Evolutionary conservation across 2,329 filamentous ascomycete genomes (phyloP).

Genomic region (Didymella exigua): DNA sequence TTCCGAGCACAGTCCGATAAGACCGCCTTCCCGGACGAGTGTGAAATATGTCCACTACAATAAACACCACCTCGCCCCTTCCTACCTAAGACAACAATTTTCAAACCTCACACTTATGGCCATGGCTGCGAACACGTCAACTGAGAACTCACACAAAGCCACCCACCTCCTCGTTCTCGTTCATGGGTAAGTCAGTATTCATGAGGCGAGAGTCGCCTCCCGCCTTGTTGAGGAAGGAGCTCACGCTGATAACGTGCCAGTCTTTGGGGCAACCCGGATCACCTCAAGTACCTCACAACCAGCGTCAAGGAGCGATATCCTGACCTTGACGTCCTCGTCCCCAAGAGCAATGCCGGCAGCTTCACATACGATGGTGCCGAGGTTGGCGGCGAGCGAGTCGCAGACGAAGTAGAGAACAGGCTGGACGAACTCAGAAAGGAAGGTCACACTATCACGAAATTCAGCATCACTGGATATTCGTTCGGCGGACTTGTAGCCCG

Average conservation of each 20-base stretch:
- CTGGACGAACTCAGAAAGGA: slow-evolving; percentile 60
- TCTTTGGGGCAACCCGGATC: slow-evolving; percentile 79
- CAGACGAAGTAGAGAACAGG: slow-evolving; percentile 66
- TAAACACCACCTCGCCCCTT: slow-evolving; percentile 22
- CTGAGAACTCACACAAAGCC: slow-evolving; percentile 39
- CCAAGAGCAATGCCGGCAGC: slow-evolving; percentile 74
- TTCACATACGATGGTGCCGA: slow-evolving; percentile 73
- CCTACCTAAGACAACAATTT: not conserved
- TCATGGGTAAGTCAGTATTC: slow-evolving; percentile 64
- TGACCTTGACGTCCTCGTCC: slow-evolving; percentile 71
- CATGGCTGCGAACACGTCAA: slow-evolving; percentile 23
- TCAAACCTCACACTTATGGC: slow-evolving; percentile 1
- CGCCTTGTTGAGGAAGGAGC: not conserved
- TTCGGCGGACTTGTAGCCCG: slow-evolving; percentile 84
- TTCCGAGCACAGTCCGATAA: slow-evolving; percentile 18
- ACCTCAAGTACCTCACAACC: slow-evolving; percentile 72
- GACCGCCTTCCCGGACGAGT: slow-evolving; percentile 26
- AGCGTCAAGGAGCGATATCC: slow-evolving; percentile 66
- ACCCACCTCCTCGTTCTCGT: slow-evolving; percentile 79
- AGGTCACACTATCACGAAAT: slow-evolving; percentile 75
- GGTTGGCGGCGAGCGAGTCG: slow-evolving; percentile 69
- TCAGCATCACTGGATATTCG: slow-evolving; percentile 89
- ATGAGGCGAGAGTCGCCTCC: slow-evolving; percentile 10
- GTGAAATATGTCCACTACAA: slow-evolving; percentile 20
- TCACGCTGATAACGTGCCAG: slow-evolving; percentile 47